A percentile compares a stretch with the other conserved stretches of the same genome.
These are phyloP conservation scores for Pythium sp. DNA, from an alignment of 352 stramenopile species.

Conservation along the genomic window DNA sequence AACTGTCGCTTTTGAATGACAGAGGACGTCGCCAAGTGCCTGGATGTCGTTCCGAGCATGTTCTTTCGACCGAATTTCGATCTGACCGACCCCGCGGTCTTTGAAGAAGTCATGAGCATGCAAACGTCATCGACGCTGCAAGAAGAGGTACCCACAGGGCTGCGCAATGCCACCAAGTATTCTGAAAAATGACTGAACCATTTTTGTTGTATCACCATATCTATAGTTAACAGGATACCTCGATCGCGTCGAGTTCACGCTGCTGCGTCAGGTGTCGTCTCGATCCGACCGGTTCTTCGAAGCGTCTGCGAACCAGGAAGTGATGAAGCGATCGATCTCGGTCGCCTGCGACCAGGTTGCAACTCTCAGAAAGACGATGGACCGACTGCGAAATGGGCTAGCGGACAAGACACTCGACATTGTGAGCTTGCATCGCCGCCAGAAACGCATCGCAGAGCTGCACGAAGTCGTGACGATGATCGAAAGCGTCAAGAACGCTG, in stretches of 20 bases:
- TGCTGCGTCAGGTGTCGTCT: slow-evolving; percentile 82
- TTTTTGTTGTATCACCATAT: not conserved
- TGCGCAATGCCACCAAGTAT: not conserved
- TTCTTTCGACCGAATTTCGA: slow-evolving; percentile 82
- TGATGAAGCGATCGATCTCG: slow-evolving; percentile 82
- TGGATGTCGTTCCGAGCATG: slow-evolving; percentile 70
- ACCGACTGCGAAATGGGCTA: slow-evolving; percentile 71
- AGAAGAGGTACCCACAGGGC: slow-evolving; percentile 43
- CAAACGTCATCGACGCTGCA: slow-evolving; percentile 49
- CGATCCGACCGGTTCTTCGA: slow-evolving; percentile 86
- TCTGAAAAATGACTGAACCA: not conserved
- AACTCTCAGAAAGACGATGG: slow-evolving; percentile 79
- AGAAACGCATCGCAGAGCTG: slow-evolving; percentile 79
- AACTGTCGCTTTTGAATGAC: slow-evolving; percentile 8
- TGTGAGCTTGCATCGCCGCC: slow-evolving; percentile 77
- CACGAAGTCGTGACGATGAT: slow-evolving; percentile 84
- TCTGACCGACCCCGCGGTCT: slow-evolving; percentile 68
- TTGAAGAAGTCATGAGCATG: slow-evolving; percentile 82
- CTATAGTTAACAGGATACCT: slow-evolving; percentile 70
- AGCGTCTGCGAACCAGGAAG: slow-evolving; percentile 77
- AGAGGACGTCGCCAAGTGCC: slow-evolving; percentile 82
- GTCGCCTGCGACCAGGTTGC: slow-evolving; percentile 80
- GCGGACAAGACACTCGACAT: slow-evolving; percentile 86
- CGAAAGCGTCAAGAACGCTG: slow-evolving; percentile 80
- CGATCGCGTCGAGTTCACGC: slow-evolving; percentile 82